Percentiles rank a stretch among this genome's conserved stretches.
Evolutionary conservation across 306 rosid species (phyloP).

Genomic region (Begonia fuchsioides): DNA sequence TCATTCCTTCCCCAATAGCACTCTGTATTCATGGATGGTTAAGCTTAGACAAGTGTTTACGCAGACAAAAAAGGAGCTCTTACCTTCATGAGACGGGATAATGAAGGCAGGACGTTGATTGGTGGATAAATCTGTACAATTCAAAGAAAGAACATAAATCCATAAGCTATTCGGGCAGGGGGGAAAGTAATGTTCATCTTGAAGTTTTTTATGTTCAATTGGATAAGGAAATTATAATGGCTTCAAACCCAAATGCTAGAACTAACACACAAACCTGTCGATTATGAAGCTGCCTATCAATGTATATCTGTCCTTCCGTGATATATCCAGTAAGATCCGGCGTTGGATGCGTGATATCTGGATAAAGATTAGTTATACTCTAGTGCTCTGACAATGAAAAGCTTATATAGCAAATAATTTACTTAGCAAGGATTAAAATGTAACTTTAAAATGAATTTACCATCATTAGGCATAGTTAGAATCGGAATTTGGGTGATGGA

Average conservation of each 20-base stretch:
- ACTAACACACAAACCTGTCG: conserved; percentile 49
- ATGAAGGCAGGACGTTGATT: conserved; percentile 83
- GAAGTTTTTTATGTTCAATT: not conserved
- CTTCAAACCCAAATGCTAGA: no score
- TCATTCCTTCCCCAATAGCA: conserved; percentile 98
- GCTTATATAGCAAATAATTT: conserved; percentile 6
- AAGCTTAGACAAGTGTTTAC: not conserved
- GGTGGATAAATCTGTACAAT: conserved; percentile 75
- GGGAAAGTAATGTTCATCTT: not conserved
- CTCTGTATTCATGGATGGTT: conserved; percentile 34
- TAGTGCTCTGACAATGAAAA: conserved; percentile 9
- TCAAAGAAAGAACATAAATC: conserved; percentile 15
- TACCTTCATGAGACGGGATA: conserved; percentile 92
- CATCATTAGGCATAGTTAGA: conserved; percentile 92
- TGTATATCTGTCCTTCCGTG: conserved; percentile 89
- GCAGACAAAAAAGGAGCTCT: conserved; percentile 6
- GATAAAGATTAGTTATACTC: conserved; percentile 3
- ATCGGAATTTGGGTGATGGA: conserved; percentile 95
- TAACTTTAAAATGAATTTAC: conserved; percentile 24
- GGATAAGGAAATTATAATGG: not conserved
- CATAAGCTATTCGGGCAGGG: not conserved
- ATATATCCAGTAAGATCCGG: conserved; percentile 97
- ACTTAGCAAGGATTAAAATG: not conserved
- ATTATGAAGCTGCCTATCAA: conserved; percentile 80
- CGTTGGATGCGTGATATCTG: conserved; percentile 93